These are phyloP conservation scores for Volvariella volvacea DNA, from an alignment of 1,284 basidiomycete genomes.

Conservation along the genomic window DNA sequence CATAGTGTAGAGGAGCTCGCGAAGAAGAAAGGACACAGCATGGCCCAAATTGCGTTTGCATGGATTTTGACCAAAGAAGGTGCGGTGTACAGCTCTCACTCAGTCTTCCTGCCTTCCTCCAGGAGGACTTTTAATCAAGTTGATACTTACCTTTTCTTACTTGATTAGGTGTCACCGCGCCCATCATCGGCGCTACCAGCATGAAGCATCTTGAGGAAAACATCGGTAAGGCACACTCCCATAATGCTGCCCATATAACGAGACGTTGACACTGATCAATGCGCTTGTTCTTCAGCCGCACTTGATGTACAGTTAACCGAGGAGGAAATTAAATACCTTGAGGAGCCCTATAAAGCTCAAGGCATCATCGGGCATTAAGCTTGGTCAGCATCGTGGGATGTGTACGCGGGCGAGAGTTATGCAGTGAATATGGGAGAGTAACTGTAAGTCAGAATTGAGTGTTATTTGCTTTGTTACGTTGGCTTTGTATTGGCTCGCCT, in stretches of 20 bases:
- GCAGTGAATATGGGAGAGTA: no score
- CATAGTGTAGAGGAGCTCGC: constrained; percentile 44
- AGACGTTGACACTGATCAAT: no score
- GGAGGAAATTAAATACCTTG: constrained; percentile 21
- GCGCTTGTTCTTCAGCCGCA: constrained; percentile 13
- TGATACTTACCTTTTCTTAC: no score
- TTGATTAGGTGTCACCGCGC: constrained; percentile 44
- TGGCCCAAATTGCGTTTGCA: constrained; percentile 52
- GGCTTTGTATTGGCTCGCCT: no score
- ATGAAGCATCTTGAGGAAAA: constrained; percentile 2
- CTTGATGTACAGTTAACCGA: constrained; percentile 16
- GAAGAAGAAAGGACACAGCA: constrained; percentile 40
- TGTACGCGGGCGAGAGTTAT: no score
- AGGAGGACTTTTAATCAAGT: no score
- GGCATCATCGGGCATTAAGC: constrained; percentile 19
- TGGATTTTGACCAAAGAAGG: constrained; percentile 40
- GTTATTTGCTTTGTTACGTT: no score
- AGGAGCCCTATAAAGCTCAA: constrained; percentile 19
- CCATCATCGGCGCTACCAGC: constrained; percentile 47
- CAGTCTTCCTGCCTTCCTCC: no score
- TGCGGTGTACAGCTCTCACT: no score
- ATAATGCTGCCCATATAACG: no score
- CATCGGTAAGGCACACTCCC: constrained; percentile 1
- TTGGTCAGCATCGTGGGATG: no score
- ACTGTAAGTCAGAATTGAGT: no score